Base-by-base conservation (phyloP, 2,329 filamentous ascomycete genomes). In the Xylariaceae sp. region DNA sequence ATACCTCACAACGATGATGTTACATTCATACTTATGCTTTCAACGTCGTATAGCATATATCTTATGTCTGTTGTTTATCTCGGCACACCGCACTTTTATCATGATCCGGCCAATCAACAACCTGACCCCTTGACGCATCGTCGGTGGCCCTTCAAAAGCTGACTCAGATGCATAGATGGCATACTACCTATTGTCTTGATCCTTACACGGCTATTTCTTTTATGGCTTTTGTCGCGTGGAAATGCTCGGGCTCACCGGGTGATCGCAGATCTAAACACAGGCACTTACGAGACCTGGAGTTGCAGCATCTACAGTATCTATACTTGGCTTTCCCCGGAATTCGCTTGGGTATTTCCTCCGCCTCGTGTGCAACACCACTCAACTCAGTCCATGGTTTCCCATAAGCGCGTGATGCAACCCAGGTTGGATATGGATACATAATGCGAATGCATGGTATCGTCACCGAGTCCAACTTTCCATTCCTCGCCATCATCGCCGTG, bases 51-150 rank as follows among this genome's bases (percentile, higher is more conserved):
- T 19, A 19, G 19, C 19, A 19, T 19, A 19, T 19, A 19, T 19
- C 19, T 19, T 19, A 19, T 19, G 19, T 19, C 19, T 19, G 19
- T 19, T 19, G 19, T 54, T 48, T n/a, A 56, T 54, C 54, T 43
- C 26, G 43, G 48, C 54, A 59, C 57, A 59, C 57, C 57, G 54
- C 57, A 59, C 49, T 57, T 59, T 19, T 57, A 46, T 41, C 11
- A 27, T 39, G 51, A 50, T 52, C 39, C 39, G 42, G 42, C 57
- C 57, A 57, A 59, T 59, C 44, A 51, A 32, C 37, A 44, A 7
- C 12, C 39, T n/a, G 37, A 26, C 32, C 34, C 46, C 29, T 30
- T 35, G 26, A 47, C 31, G 48, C 32, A 43, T 43, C n/a, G 46
- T 50, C 44, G 8, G 41, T 45, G 27, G 43, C 11, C 45, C 47